Evolutionary conservation across 192 early-diverging fungal genomes (phyloP), one percentile per base, ranked within the genome.

Genomic region (Backusella australiensis): DNA sequence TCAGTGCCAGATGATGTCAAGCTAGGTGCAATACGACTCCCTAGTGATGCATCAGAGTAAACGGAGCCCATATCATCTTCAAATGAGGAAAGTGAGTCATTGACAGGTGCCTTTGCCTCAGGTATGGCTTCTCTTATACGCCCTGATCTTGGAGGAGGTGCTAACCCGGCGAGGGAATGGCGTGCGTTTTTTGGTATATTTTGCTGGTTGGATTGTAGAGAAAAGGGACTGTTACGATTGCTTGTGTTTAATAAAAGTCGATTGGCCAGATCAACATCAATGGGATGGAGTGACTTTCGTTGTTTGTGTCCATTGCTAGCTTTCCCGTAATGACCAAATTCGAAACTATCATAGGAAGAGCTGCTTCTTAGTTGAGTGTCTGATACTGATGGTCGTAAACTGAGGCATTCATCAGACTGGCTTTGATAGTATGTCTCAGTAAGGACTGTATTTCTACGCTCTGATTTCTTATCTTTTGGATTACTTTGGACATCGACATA

Each of bases 221-320:
- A 63, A 63, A 29, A 63, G 23, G 9, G 7, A 63, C 56, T 26
- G 8, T 19, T 71, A 1, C 26, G 15, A 26, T 71, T 71, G 69
- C 11, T 23, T 21, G 36, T 38, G 35, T 21, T 69, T 69, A 35
- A 69, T 69, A 23, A 23, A 12, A 69, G 21, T 23, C 35, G 34
- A 67, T 77, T 77, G 23, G 76, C 76, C 41, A 77, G 71, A 15
- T 77, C 59, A 14, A 66, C 35, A 49, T 77, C 76, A 32, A 77
- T 56, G 8, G 71, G 70, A 32, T 71, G 38, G 7, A 46, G 65
- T 8, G 34, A 15, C 15, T 36, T 69, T 36, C 12, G 34, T 36
- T 21, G 19, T 39, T 7, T 35, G 2, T 42, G 42, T 71, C 41
- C 15, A 17, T 46, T n/a, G 4, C 23, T 12, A 29, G 26, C 26